Conservation (phyloP, 2,329 filamentous ascomycete species). For the Epichloe festucae region DNA sequence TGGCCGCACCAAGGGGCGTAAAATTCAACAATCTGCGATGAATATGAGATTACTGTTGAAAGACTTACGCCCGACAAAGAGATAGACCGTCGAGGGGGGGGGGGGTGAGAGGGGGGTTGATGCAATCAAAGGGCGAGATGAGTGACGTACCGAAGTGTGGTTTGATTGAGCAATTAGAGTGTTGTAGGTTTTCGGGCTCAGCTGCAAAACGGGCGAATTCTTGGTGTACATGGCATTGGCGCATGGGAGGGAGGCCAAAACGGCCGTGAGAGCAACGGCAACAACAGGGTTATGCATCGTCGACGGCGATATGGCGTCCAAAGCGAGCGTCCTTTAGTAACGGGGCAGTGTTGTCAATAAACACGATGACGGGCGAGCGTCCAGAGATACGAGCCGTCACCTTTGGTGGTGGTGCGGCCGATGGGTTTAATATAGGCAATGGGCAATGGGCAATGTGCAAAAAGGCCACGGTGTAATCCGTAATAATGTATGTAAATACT, state of each 20-base stretch:
- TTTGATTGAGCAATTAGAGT: slow-evolving; percentile 78
- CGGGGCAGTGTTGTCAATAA: not conserved
- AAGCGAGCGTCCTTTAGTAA: not conserved
- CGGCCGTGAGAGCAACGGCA: slow-evolving; percentile 33
- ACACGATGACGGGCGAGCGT: not conserved
- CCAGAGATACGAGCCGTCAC: not conserved
- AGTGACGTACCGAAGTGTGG: slow-evolving; percentile 63
- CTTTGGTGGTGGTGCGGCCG: not conserved
- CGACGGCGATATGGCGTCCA: not conserved
- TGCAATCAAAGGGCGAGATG: no score
- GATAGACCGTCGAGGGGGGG: not conserved
- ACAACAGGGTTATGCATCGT: slow-evolving; percentile 41
- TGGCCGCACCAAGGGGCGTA: slow-evolving; percentile 98
- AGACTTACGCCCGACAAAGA: not conserved
- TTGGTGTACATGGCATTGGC: slow-evolving; percentile 70
- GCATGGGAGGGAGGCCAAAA: slow-evolving; percentile 53
- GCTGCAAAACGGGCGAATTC: slow-evolving; percentile 73
- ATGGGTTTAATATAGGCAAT: not conserved
- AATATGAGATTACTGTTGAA: not conserved
- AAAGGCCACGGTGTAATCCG: slow-evolving; percentile 17
- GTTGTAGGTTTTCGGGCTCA: slow-evolving; percentile 69
- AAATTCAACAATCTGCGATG: slow-evolving; percentile 56
- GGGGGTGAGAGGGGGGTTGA: not conserved
- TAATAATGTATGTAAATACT: no score
- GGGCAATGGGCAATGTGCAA: slow-evolving; percentile 1